phyloP scores from a whole-genome alignment of 2,329 filamentous ascomycete species.

The Ophiostoma quercus region DNA sequence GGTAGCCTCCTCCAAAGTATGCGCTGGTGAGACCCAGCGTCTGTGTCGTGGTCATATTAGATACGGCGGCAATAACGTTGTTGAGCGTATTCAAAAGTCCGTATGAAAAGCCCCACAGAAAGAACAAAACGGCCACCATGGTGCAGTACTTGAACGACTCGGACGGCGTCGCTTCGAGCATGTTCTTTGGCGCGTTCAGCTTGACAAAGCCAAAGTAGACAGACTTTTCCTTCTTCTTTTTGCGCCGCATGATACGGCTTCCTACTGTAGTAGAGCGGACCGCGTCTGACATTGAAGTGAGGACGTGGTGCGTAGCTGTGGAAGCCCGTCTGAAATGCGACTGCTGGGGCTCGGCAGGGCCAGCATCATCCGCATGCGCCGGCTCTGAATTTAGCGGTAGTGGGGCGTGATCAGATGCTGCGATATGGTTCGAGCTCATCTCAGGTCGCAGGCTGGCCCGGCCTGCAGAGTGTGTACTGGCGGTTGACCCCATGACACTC shows the following conservation, averaged over 20 bases:
- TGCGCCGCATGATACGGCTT: neutral
- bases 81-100: slow-evolving; percentile 81
- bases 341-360: neutral
- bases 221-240: neutral
- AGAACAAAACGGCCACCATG: slow-evolving; percentile 74
- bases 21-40: slow-evolving; percentile 62
- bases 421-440: neutral
- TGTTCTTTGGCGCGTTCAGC: slow-evolving; percentile 62
- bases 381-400: neutral
- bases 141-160: slow-evolving; percentile 68
- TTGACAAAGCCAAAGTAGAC: slow-evolving; percentile 66
- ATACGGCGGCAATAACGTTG: slow-evolving; percentile 58
- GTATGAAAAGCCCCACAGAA: slow-evolving; percentile 83
- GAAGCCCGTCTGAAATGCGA: neutral
- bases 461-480: too few species aligned
- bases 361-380: neutral
- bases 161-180: slow-evolving; percentile 57
- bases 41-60: slow-evolving; percentile 56
- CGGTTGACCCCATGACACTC: too few species aligned
- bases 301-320: neutral
- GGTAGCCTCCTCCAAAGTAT: slow-evolving; percentile 66
- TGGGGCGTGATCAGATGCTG: neutral
- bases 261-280: neutral
- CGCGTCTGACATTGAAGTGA: neutral
- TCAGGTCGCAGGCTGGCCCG: neutral